phyloP scores from a whole-genome alignment of 805 yeast species.

The Ogataea methylovora region DNA sequence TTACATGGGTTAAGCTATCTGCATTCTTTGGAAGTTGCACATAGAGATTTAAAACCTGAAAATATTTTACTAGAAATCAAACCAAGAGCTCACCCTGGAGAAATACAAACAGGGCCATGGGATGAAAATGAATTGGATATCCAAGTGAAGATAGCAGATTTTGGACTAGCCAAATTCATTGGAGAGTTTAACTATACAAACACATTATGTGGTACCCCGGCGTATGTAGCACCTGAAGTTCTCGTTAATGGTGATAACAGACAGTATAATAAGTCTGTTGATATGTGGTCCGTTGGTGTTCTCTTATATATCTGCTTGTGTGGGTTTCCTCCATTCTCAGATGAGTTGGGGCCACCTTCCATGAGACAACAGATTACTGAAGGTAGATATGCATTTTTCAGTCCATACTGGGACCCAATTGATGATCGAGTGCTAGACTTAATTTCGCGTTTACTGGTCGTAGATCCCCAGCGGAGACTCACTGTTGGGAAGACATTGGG shows the following conservation, averaged over 20 bases:
- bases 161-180: slow-evolving; percentile 64
- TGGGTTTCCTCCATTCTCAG: slow-evolving; percentile 84
- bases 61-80: slow-evolving; percentile 59
- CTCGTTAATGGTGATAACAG: slow-evolving; percentile 41
- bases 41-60: slow-evolving; percentile 92
- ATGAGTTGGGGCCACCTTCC: slow-evolving; percentile 71
- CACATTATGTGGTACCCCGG: slow-evolving; percentile 81
- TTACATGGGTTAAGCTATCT: slow-evolving; percentile 69
- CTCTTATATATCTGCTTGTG: slow-evolving; percentile 70
- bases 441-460: slow-evolving; percentile 52
- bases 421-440: slow-evolving; percentile 59
- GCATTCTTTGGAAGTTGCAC: slow-evolving; percentile 88
- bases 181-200: slow-evolving; percentile 71
- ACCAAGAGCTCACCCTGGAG: slow-evolving; percentile 12
- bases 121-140: slow-evolving; percentile 53
- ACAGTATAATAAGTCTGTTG: slow-evolving; percentile 63
- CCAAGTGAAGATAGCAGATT: slow-evolving; percentile 71
- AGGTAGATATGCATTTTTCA: slow-evolving; percentile 66
- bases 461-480: slow-evolving; percentile 38
- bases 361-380: slow-evolving; percentile 67
- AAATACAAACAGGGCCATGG: slow-evolving; percentile 41
- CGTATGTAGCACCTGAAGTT: slow-evolving; percentile 82
- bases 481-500: slow-evolving; percentile 29
- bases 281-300: slow-evolving; percentile 80
- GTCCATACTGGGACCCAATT: slow-evolving; percentile 75